Conservation (phyloP, 2,329 filamentous ascomycete species). For the Colletotrichum sp. region DNA sequence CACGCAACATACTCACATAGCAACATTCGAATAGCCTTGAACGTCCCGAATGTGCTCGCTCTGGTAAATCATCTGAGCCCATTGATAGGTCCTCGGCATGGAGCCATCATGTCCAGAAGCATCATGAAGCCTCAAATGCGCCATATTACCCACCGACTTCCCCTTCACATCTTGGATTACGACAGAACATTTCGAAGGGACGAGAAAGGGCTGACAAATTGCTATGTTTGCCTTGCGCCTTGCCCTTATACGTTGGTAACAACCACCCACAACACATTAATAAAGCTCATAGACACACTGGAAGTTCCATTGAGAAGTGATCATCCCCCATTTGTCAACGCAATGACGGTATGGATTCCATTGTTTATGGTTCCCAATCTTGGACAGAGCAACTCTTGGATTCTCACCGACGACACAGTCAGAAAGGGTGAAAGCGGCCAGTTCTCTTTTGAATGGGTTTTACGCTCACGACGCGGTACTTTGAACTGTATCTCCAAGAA, state of each 20-base stretch:
- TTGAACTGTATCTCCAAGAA: too few relatives aligned
- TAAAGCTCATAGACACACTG: background rate
- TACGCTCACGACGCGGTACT: too few relatives aligned
- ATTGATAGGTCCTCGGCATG: background rate
- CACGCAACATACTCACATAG: background rate
- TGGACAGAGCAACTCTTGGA: background rate
- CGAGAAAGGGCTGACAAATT: background rate
- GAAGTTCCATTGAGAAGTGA: background rate
- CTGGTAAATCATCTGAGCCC: background rate
- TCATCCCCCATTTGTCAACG: background rate
- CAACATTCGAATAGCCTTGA: background rate
- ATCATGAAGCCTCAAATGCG: background rate
- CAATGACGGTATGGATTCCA: background rate
- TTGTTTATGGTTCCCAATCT: background rate
- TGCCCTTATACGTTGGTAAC: background rate
- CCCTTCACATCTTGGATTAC: background rate
- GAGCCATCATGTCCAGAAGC: background rate
- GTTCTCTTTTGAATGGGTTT: too few relatives aligned
- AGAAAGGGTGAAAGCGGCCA: too few relatives aligned
- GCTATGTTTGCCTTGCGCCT: background rate
- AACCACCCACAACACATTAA: background rate
- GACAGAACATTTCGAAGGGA: background rate
- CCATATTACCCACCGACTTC: background rate
- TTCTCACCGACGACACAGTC: background rate
- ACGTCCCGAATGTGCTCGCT: background rate